A percentile compares a stretch with the other conserved stretches of the same genome.
phyloP scores from a whole-genome alignment of 2,329 filamentous ascomycete genomes.

The Phyllosticta ampelicida region DNA sequence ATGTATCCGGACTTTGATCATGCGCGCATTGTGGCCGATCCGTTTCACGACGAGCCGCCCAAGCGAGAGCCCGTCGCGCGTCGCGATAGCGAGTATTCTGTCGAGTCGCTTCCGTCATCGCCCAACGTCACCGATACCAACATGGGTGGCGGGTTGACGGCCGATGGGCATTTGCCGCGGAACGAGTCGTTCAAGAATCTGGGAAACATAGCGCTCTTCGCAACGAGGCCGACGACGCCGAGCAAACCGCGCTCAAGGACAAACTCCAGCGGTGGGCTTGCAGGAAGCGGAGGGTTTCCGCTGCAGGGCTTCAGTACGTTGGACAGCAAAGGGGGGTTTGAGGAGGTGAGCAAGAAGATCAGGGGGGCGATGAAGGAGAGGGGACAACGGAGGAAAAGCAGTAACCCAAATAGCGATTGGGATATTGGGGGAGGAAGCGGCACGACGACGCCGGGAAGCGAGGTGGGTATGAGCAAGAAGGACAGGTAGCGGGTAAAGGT shows the following conservation, averaged over 20 bases:
- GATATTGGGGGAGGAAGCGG: slow-evolving; percentile 14
- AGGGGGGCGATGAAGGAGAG: slow-evolving; percentile 72
- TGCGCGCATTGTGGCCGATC: slow-evolving; percentile 29
- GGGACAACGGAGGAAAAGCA: slow-evolving; percentile 47
- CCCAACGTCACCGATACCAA: slow-evolving; percentile 17
- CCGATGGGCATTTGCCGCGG: slow-evolving; percentile 44
- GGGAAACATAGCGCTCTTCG: slow-evolving; percentile 78
- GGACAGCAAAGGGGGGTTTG: slow-evolving; percentile 59
- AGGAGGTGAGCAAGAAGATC: slow-evolving; percentile 76
- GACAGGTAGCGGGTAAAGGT: background rate
- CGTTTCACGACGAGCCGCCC: slow-evolving; percentile 15
- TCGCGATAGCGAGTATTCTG: slow-evolving; percentile 9
- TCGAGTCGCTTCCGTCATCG: slow-evolving; percentile 20
- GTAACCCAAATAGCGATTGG: slow-evolving; percentile 14
- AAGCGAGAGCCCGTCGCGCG: slow-evolving; percentile 17
- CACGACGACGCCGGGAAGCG: slow-evolving; percentile 17
- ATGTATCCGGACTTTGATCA: slow-evolving; percentile 77
- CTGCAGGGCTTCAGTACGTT: slow-evolving; percentile 59
- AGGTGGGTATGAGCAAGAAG: slow-evolving; percentile 10
- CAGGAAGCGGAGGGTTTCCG: slow-evolving; percentile 51
- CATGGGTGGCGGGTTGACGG: slow-evolving; percentile 27
- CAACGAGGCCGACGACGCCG: slow-evolving; percentile 75
- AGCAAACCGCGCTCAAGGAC: slow-evolving; percentile 60
- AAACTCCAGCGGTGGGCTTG: slow-evolving; percentile 43
- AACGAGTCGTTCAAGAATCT: slow-evolving; percentile 95